A percentile compares a stretch with the other conserved stretches of the same genome.
Conservation (phyloP, 192 early-diverging fungal genomes). For the Coemansia javaensis region DNA sequence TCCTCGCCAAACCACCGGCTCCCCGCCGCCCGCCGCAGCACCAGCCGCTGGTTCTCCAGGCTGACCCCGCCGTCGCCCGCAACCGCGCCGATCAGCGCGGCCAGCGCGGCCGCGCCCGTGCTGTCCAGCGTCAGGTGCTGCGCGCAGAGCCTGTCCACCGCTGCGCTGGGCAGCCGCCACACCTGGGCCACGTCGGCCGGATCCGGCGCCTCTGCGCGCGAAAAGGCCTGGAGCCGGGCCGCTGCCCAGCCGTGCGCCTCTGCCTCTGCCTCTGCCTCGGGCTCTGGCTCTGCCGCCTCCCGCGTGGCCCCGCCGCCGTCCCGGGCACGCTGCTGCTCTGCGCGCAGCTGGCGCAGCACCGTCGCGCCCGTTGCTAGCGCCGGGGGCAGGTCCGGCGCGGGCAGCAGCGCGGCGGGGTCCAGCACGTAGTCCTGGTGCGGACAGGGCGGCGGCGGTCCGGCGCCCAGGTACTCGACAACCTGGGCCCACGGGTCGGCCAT, state of each 20-base stretch:
- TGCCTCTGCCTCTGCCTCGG: background rate
- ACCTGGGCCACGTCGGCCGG: conserved; percentile 1
- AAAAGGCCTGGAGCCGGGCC: conserved; percentile 9
- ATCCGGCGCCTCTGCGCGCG: conserved; percentile 11
- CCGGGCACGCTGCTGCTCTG: background rate
- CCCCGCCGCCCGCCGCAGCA: conserved; percentile 1
- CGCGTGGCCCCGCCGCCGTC: too few species aligned
- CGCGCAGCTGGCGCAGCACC: background rate
- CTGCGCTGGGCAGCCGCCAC: conserved; percentile 28
- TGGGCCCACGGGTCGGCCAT: conserved; percentile 9
- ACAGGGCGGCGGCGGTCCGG: background rate
- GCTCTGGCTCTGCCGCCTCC: background rate
- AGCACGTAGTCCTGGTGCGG: background rate
- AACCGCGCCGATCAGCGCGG: conserved; percentile 13
- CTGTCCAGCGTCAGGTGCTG: conserved; percentile 10
- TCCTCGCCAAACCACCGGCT: conserved; percentile 14
- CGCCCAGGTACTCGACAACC: conserved; percentile 9
- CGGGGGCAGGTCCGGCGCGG: background rate
- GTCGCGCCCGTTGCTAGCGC: background rate
- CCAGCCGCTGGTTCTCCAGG: conserved; percentile 27
- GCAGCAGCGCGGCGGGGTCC: background rate
- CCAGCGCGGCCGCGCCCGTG: conserved; percentile 9
- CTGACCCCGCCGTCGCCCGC: conserved; percentile 17
- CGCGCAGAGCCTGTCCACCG: conserved; percentile 11
- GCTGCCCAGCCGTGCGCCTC: conserved; percentile 15